A percentile compares a stretch with the other conserved stretches of the same genome.
Evolutionary conservation across 768 basidiomycete genomes (phyloP).

Genomic region (Termitomyces sp.): DNA sequence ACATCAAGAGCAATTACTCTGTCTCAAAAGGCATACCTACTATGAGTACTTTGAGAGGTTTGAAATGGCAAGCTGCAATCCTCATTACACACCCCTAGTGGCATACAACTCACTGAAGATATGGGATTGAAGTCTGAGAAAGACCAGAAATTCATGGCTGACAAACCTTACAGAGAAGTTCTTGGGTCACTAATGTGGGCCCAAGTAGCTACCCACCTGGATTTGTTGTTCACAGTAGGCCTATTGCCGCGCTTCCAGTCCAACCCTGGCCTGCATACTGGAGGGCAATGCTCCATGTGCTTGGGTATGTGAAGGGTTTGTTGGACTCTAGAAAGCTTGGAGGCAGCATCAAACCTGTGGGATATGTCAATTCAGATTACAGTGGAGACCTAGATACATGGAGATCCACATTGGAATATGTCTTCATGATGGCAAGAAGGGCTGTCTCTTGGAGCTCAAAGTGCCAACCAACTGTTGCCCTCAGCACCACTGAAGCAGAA

Average conservation of each 20-base stretch:
- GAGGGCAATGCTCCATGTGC: neutral
- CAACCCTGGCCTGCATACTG: neutral
- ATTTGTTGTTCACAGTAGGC: neutral
- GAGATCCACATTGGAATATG: neutral
- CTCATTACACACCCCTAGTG: neutral
- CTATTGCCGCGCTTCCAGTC: neutral
- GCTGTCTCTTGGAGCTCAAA: neutral
- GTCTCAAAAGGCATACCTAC: neutral
- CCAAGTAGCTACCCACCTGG: neutral
- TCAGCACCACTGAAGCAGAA: neutral
- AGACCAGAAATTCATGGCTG: neutral
- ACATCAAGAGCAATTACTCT: neutral
- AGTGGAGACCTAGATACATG: neutral
- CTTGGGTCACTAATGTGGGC: neutral
- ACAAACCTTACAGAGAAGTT: neutral
- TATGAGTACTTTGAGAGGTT: neutral
- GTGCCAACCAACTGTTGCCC: neutral
- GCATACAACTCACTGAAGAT: neutral
- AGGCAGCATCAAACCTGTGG: neutral
- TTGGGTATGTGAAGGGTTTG: neutral
- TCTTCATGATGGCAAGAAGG: neutral
- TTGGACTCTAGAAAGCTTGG: neutral
- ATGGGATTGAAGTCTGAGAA: neutral
- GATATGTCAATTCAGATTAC: neutral
- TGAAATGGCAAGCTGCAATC: neutral